phyloP scores from a whole-genome alignment of 2,329 filamentous ascomycete species.

The Scedosporium apiospermum region DNA sequence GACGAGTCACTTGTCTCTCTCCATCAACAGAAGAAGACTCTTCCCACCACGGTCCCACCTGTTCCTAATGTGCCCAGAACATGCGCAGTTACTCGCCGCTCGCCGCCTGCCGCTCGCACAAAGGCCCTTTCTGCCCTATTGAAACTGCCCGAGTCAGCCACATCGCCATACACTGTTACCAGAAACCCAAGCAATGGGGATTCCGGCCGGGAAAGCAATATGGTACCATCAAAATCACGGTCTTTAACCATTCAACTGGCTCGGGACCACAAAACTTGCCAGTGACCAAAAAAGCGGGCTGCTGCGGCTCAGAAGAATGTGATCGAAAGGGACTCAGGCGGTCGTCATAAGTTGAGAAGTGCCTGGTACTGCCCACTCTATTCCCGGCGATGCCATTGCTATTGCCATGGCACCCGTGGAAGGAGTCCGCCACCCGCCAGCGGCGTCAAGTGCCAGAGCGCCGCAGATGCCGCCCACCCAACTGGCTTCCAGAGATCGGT shows the following conservation, averaged over 20 bases:
- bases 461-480: neutral
- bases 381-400: neutral
- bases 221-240: too few species aligned
- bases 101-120: neutral
- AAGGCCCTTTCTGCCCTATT: neutral
- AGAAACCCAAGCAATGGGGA: neutral
- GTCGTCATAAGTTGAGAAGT: neutral
- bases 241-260: too few species aligned
- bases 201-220: neutral
- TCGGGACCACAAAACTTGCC: neutral
- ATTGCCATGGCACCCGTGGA: neutral
- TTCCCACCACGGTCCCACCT: neutral
- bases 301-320: neutral
- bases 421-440: neutral
- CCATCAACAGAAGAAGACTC: neutral
- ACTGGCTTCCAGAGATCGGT: neutral
- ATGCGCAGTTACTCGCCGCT: neutral
- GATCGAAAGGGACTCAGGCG: neutral
- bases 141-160: neutral
- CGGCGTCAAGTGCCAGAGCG: neutral
- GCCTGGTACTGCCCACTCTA: neutral
- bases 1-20: conserved; percentile 1
- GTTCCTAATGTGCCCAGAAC: neutral
- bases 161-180: neutral
- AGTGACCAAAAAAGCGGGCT: neutral